A percentile compares a stretch with the other conserved stretches of the same genome.
These are phyloP conservation scores for Fomitopsis serialis DNA, from an alignment of 768 basidiomycete species.

Conservation along the genomic window DNA sequence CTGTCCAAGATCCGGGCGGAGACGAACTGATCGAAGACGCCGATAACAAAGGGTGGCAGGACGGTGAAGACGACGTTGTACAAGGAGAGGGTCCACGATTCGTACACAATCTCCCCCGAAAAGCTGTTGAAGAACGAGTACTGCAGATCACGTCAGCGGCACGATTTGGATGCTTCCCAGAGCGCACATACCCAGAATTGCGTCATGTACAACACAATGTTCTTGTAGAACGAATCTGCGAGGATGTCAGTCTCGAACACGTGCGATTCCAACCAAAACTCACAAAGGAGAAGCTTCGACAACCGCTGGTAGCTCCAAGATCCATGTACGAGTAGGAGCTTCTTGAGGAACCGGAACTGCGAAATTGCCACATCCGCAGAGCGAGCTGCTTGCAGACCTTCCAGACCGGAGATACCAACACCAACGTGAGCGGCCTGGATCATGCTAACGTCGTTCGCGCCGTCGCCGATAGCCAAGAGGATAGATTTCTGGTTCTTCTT, in stretches of 20 bases:
- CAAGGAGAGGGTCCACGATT: conserved; percentile 96
- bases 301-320: conserved; percentile 97
- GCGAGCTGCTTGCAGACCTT: conserved; percentile 98
- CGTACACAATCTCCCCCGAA: conserved; percentile 97
- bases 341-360: conserved; percentile 94
- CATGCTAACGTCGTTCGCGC: conserved; percentile 99
- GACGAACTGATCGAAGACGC: conserved; percentile 97
- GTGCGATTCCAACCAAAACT: background rate
- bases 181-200: conserved; percentile 81
- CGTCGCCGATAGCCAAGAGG: conserved; percentile 95
- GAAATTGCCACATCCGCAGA: conserved; percentile 98
- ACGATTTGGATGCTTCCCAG: background rate
- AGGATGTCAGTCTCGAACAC: background rate
- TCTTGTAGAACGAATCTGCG: conserved; percentile 97
- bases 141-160: conserved; percentile 33
- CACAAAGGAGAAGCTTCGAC: conserved; percentile 94
- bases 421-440: conserved; percentile 98
- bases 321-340: conserved; percentile 92
- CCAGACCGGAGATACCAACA: conserved; percentile 95
- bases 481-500: conserved; percentile 94
- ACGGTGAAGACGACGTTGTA: conserved; percentile 97
- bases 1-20: conserved; percentile 94
- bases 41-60: conserved; percentile 94
- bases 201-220: conserved; percentile 96
- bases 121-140: conserved; percentile 99